Evolutionary conservation across 176 grass and related monocot genomes (phyloP).

Genomic region (Eleusine coracana): DNA sequence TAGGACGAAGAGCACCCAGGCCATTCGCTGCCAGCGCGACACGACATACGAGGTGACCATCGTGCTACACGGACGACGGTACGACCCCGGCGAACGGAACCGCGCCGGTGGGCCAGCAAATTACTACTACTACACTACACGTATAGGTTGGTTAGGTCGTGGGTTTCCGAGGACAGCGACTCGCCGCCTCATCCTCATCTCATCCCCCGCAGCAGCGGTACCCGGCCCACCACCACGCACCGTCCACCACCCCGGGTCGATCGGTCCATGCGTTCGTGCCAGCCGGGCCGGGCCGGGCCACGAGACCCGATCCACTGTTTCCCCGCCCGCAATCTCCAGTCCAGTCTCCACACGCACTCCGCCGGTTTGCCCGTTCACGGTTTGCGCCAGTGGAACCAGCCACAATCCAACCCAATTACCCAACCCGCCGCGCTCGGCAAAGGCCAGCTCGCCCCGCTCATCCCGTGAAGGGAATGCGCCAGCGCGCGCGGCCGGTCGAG

Average conservation of each 20-base stretch:
- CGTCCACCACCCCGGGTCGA: neutral
- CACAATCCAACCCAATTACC: too few relatives aligned
- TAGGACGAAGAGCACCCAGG: too few relatives aligned
- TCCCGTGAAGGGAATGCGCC: neutral
- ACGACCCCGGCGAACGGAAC: neutral
- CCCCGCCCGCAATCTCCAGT: neutral
- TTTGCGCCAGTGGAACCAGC: neutral
- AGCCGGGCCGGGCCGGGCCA: neutral
- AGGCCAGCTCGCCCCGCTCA: neutral
- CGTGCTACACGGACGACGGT: neutral
- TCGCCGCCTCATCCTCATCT: neutral
- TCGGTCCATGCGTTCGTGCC: neutral
- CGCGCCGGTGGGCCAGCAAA: neutral
- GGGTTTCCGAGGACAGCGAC: neutral
- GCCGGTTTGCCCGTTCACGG: slow-evolving; percentile 1
- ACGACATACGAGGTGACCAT: neutral
- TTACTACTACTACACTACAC: neutral
- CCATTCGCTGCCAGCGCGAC: too few relatives aligned
- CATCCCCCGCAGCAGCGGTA: too few relatives aligned
- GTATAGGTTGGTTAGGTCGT: too few relatives aligned
- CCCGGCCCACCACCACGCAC: neutral
- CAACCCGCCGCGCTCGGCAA: neutral
- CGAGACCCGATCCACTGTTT: slow-evolving; percentile 1
- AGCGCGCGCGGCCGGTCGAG: too few relatives aligned
- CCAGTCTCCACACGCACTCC: neutral